Percentiles rank a stretch among this genome's conserved stretches.
Evolutionary conservation across 2,329 filamentous ascomycete genomes (phyloP).

Genomic region (Sporothrix curviconia): DNA sequence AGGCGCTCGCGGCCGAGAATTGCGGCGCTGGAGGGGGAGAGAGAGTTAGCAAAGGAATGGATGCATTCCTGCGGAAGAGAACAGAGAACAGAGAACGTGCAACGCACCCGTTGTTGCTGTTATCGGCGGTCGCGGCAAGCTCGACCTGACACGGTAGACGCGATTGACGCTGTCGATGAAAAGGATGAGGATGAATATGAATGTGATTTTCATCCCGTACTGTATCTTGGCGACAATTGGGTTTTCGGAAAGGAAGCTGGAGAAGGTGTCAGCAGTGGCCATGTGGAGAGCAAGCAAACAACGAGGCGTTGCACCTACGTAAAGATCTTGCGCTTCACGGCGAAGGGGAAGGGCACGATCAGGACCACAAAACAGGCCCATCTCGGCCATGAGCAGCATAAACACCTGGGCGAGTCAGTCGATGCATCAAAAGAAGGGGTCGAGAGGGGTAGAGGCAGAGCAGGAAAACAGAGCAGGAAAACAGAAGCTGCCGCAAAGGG

Average conservation of each 20-base stretch:
- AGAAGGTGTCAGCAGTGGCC: neutral
- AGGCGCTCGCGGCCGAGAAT: constrained; percentile 89
- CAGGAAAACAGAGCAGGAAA: neutral
- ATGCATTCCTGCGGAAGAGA: neutral
- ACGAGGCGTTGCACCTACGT: constrained; percentile 35
- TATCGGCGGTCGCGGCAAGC: constrained; percentile 65
- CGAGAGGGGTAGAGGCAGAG: neutral
- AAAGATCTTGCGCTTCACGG: constrained; percentile 77
- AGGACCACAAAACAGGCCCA: constrained; percentile 73
- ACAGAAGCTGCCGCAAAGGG: neutral
- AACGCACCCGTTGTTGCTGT: constrained; percentile 42
- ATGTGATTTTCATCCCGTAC: constrained; percentile 97
- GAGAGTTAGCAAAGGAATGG: constrained; percentile 20
- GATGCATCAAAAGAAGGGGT: neutral
- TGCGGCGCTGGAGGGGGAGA: constrained; percentile 40
- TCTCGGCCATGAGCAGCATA: constrained; percentile 73
- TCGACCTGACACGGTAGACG: constrained; percentile 96
- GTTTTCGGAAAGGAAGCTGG: constrained; percentile 87
- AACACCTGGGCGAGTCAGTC: constrained; percentile 57
- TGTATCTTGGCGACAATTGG: constrained; percentile 81
- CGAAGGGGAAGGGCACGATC: constrained; percentile 83
- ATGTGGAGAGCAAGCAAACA: too few species aligned
- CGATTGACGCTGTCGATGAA: constrained; percentile 95
- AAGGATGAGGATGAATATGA: constrained; percentile 97
- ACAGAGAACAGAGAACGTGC: neutral